These are phyloP conservation scores for Schizosaccharomyces osmophilus DNA, from an alignment of 805 yeast genomes.

Conservation along the genomic window DNA sequence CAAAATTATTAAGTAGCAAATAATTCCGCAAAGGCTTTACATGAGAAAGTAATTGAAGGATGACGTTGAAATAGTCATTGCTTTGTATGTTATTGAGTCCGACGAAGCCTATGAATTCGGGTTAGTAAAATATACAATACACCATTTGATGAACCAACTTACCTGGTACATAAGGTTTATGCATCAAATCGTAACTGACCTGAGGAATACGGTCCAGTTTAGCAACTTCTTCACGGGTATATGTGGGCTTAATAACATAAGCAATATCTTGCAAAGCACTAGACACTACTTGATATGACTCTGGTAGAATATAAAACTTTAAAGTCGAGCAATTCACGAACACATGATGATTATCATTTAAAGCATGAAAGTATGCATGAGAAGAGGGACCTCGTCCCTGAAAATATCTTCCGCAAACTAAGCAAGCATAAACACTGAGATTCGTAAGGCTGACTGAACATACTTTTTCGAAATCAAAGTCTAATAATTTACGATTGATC, in stretches of 20 bases:
- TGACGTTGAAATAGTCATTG: conserved; percentile 32
- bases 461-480: conserved; percentile 45
- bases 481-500: conserved; percentile 14
- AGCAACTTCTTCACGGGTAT: conserved; percentile 15
- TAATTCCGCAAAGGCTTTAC: conserved; percentile 25
- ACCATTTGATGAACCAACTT: neutral
- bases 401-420: conserved; percentile 48
- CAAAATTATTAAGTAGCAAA: conserved; percentile 14
- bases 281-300: conserved; percentile 22
- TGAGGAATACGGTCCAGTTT: conserved; percentile 13
- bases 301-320: conserved; percentile 39
- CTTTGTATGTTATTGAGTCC: conserved; percentile 33
- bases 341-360: conserved; percentile 37
- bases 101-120: conserved; percentile 29
- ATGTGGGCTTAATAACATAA: conserved; percentile 28
- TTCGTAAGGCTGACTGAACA: conserved; percentile 40
- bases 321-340: conserved; percentile 29
- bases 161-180: conserved; percentile 17
- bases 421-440: conserved; percentile 43
- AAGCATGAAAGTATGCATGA: conserved; percentile 43
- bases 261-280: conserved; percentile 27
- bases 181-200: conserved; percentile 20
- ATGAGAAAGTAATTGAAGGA: conserved; percentile 33
- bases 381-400: conserved; percentile 37
- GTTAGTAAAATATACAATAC: neutral